phyloP scores from a whole-genome alignment of 139 green algal genomes.

The Volvox africanus region DNA sequence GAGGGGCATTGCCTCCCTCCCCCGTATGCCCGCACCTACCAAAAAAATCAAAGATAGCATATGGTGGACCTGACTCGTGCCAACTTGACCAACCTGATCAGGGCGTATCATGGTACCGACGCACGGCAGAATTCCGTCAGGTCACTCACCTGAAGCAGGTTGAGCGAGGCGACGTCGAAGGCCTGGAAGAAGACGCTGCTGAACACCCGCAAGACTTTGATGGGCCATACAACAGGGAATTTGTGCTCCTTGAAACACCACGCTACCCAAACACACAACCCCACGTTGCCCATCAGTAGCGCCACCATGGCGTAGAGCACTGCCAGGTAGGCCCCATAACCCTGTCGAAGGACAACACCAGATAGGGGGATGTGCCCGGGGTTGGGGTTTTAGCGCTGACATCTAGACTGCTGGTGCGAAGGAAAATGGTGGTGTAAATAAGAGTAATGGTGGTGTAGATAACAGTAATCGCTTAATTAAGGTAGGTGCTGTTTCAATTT shows the following conservation, averaged over 20 bases:
- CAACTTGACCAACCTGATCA: not conserved
- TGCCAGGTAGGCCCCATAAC: conserved; percentile 48
- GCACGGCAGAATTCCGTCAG: no score
- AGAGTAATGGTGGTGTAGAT: not conserved
- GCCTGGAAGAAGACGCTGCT: conserved; percentile 48
- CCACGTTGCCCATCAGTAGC: conserved; percentile 13
- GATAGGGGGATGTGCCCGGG: no score
- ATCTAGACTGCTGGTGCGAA: no score
- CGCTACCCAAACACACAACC: conserved; percentile 50
- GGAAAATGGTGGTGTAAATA: not conserved
- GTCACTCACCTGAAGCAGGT: conserved; percentile 49
- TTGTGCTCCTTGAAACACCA: conserved; percentile 54
- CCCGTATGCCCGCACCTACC: no score
- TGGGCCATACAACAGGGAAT: conserved; percentile 45
- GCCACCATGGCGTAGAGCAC: conserved; percentile 43
- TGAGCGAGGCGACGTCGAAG: conserved; percentile 54
- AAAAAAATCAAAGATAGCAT: no score
- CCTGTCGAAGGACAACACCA: not conserved
- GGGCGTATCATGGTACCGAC: no score
- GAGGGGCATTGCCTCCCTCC: no score
- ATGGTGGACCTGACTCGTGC: not conserved
- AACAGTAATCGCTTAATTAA: not conserved
- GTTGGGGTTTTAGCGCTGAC: no score
- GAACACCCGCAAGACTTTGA: conserved; percentile 29
- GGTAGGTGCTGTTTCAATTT: not conserved